Evolutionary conservation across 345 rosid species (phyloP), one percentile per base, ranked within the genome.

Genomic region (Populus davidiana): DNA sequence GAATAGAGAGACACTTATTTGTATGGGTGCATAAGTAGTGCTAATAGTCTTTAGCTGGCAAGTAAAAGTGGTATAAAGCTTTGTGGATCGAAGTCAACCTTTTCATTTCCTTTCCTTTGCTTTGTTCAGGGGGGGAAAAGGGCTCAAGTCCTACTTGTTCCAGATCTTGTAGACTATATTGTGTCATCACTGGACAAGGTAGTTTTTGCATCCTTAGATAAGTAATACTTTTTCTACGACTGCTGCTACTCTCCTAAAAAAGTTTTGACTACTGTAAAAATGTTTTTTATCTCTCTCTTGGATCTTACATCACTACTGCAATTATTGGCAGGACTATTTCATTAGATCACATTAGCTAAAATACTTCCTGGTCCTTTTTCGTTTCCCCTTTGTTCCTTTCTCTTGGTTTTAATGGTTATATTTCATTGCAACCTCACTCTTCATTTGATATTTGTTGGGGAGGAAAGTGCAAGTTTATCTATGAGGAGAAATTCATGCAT

Each of bases 111-210:
- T 10, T 59, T 44, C 76, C 33, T 25, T 52, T 63, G 36, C 75
- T 25, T 77, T 73, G 63, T 85, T 50, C 79, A 96, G 98, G 98
- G 89, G 70, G 93, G 89, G 63, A 91, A 88, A 77, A 97, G 99
- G 66, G 98, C 98, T 49, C 97, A 96, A 61, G 39, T 96, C 78
- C 79, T 93, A 71, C 84, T 93, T 80, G 92, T 91, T 90, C 96
- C 98, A 1, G 96, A 96, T 80, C 93, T 96, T 74, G 93, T 81
- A 35, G 97, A 96, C 79, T 91, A 85, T 85, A n/a, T 96, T 72
- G 79, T 89, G 73, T 77, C 93, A 7, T 82, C 98, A 27, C 85
- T 96, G 68, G 93, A 91, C 88, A 93, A 93, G 97, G 99, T 93
- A 5, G 21, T 29, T 31, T 21, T n/a, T 67, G 52, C 65, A 83